Evolutionary conservation across 371 early-diverging fungal species (phyloP).

Genomic region (Mortierella sp.): DNA sequence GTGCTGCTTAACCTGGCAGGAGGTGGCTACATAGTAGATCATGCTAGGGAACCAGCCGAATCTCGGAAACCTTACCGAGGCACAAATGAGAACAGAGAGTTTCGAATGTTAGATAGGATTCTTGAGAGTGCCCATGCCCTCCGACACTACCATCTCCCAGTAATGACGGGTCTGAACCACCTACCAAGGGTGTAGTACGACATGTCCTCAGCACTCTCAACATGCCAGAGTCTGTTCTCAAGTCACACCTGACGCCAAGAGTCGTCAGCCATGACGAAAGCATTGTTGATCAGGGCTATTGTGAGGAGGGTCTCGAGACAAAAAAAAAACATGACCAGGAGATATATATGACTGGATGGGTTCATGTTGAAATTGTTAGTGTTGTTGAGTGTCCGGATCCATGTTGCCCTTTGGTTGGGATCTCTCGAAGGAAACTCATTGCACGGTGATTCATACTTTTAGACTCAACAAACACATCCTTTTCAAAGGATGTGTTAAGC

Average conservation of each 20-base stretch:
- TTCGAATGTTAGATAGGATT: too few relatives aligned
- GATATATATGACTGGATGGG: too few relatives aligned
- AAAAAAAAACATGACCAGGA: too few relatives aligned
- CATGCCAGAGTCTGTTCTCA: conserved; percentile 16
- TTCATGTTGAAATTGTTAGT: too few relatives aligned
- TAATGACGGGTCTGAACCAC: too few relatives aligned
- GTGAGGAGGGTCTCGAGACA: background rate
- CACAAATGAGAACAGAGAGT: too few relatives aligned
- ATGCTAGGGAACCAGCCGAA: conserved; percentile 6
- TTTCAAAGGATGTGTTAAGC: conserved; percentile 8
- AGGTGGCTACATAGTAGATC: conserved; percentile 10
- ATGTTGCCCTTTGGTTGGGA: too few relatives aligned
- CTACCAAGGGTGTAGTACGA: conserved; percentile 15
- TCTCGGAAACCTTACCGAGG: conserved; percentile 18
- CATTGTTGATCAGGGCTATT: conserved; percentile 25
- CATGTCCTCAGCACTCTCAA: conserved; percentile 27
- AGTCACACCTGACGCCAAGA: conserved; percentile 24
- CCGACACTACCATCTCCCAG: too few relatives aligned
- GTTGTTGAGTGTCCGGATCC: too few relatives aligned
- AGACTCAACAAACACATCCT: conserved; percentile 3
- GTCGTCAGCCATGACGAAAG: conserved; percentile 21
- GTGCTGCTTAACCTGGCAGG: conserved; percentile 1
- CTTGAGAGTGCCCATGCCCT: background rate
- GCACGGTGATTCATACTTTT: too few relatives aligned
- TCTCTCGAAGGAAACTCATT: too few relatives aligned